Percentiles rank a stretch among this genome's conserved stretches.
Conservation (phyloP, 1,139 yeast species). For the Debaryomyces udenii region DNA sequence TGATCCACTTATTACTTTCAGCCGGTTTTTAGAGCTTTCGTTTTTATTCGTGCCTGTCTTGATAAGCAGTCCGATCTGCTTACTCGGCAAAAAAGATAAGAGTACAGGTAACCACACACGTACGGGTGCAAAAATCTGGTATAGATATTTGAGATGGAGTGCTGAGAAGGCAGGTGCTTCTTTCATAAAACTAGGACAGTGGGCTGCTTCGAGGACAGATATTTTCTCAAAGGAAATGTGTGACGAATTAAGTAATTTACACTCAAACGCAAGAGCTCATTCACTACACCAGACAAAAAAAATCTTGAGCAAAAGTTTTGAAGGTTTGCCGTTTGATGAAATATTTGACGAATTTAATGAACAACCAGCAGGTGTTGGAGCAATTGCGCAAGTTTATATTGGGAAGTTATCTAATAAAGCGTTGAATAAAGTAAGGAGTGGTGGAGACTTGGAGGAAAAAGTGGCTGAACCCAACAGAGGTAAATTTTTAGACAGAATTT, state of each 20-base stretch:
- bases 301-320: slow-evolving; percentile 64
- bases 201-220: slow-evolving; percentile 99
- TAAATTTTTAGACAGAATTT: slow-evolving; percentile 36
- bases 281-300: slow-evolving; percentile 60
- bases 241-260: slow-evolving; percentile 72
- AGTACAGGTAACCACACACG: slow-evolving; percentile 38
- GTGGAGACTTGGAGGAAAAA: slow-evolving; percentile 26
- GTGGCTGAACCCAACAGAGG: slow-evolving; percentile 12
- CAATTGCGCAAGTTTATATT: slow-evolving; percentile 92
- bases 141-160: slow-evolving; percentile 59
- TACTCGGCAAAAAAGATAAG: slow-evolving; percentile 54
- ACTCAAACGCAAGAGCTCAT: slow-evolving; percentile 83
- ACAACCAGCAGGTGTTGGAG: slow-evolving; percentile 90
- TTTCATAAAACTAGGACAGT: slow-evolving; percentile 93
- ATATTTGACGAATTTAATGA: slow-evolving; percentile 80
- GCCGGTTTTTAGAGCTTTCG: slow-evolving; percentile 70
- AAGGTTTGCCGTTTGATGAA: slow-evolving; percentile 64
- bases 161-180: slow-evolving; percentile 93
- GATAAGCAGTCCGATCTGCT: slow-evolving; percentile 63
- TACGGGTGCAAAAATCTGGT: slow-evolving; percentile 76
- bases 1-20: slow-evolving; percentile 71
- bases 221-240: slow-evolving; percentile 83
- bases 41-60: slow-evolving; percentile 72
- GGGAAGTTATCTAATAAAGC: slow-evolving; percentile 62
- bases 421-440: slow-evolving; percentile 36